A percentile compares a stretch with the other conserved stretches of the same genome.
Conservation (phyloP, 2,329 filamentous ascomycete species). For the Fusarium sp. region DNA sequence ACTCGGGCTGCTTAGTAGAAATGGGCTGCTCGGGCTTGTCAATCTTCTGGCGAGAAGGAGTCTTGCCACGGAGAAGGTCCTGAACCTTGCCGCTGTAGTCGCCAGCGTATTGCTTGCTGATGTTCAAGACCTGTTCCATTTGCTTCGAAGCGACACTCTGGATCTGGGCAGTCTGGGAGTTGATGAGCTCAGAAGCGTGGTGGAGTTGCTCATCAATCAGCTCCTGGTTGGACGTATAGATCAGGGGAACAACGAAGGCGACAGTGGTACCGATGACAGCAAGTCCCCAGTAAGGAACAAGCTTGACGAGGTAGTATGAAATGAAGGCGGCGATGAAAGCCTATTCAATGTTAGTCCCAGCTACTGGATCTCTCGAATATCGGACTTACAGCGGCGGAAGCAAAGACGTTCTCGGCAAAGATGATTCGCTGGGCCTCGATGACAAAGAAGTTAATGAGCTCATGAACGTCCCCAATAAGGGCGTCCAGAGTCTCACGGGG, state of each 20-base stretch:
- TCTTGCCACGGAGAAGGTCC: constrained; percentile 67
- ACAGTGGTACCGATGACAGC: constrained; percentile 69
- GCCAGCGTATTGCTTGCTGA: constrained; percentile 75
- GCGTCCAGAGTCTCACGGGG: constrained; percentile 71
- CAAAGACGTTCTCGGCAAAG: constrained; percentile 74
- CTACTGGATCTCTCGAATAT: constrained; percentile 23
- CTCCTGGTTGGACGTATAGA: constrained; percentile 77
- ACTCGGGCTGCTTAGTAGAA: constrained; percentile 48
- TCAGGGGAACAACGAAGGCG: constrained; percentile 70
- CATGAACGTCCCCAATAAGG: constrained; percentile 72
- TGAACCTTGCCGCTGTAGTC: constrained; percentile 77
- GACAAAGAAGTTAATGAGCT: constrained; percentile 78
- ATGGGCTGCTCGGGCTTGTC: constrained; percentile 49
- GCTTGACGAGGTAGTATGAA: constrained; percentile 76
- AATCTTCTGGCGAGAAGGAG: constrained; percentile 56
- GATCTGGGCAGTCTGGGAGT: constrained; percentile 72
- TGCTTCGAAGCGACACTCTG: constrained; percentile 72
- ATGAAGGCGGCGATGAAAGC: constrained; percentile 71
- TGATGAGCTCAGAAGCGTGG: constrained; percentile 67
- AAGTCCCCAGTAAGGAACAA: constrained; percentile 77
- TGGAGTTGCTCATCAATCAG: constrained; percentile 73
- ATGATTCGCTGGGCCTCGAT: constrained; percentile 77
- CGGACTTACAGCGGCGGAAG: constrained; percentile 68
- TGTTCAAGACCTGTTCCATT: constrained; percentile 69
- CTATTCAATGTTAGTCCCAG: constrained; percentile 52